Percentiles rank a stretch among this genome's conserved stretches.
Conservation (phyloP, 73 alveolate species). For the Uronychia setigera region DNA sequence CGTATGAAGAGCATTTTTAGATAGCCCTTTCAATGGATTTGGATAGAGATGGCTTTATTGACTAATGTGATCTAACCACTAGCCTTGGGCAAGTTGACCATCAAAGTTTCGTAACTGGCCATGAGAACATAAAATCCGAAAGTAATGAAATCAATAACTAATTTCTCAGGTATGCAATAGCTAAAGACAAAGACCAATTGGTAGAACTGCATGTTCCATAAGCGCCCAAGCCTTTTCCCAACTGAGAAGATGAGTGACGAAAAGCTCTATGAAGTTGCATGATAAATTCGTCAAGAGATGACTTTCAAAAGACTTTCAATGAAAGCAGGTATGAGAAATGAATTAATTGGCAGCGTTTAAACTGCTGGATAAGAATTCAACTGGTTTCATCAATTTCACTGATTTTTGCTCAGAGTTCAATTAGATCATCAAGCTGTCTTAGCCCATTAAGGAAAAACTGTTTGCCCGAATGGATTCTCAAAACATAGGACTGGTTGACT, state of each 20-base stretch:
- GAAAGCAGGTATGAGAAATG: constrained; percentile 24
- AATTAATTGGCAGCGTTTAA: constrained; percentile 34
- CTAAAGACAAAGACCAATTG: neutral
- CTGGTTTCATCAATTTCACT: constrained; percentile 76
- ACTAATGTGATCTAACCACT: constrained; percentile 15
- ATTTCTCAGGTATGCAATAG: neutral
- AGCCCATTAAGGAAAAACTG: constrained; percentile 83
- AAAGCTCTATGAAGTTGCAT: constrained; percentile 43
- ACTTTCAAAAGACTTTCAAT: constrained; percentile 41
- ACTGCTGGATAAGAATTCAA: constrained; percentile 62
- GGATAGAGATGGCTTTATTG: constrained; percentile 38
- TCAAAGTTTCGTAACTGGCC: constrained; percentile 11
- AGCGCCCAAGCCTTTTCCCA: constrained; percentile 26
- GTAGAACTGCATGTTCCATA: neutral
- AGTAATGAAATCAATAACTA: too few relatives aligned
- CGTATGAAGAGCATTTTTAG: neutral
- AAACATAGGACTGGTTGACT: constrained; percentile 85
- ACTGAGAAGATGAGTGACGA: constrained; percentile 22
- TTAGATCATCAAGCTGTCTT: constrained; percentile 61
- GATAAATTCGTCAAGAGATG: constrained; percentile 37
- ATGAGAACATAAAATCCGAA: too few relatives aligned
- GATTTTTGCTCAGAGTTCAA: constrained; percentile 74
- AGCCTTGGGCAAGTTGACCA: constrained; percentile 24
- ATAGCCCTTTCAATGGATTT: constrained; percentile 30
- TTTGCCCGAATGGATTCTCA: constrained; percentile 87